Evolutionary conservation across 2,329 filamentous ascomycete species (phyloP), one percentile per base, ranked within the genome.

Genomic region (Microcera coccophila): DNA sequence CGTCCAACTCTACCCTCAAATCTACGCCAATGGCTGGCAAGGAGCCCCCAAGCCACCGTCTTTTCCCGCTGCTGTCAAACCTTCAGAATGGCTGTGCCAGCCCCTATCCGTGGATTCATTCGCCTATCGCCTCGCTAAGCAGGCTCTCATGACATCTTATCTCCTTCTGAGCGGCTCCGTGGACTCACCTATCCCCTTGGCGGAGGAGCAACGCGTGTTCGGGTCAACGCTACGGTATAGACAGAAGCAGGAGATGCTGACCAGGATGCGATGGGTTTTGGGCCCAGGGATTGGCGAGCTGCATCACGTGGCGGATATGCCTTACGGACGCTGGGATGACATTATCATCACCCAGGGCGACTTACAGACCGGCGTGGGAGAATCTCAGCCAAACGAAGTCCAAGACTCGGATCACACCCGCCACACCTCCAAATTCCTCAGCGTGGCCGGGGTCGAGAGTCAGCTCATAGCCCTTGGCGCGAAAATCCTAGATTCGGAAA

Each of bases 21-120:
- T 59, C 32, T 59, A 53, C 21, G 55, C 52, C 15, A 54, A 58
- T 31, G 55, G 55, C 36, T 58, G 55, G 55, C 10, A 11, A 18
- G 20, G 10, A 8, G 15, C 15, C 39, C 50, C 4, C 42, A 49
- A 15, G 42, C 26, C 33, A 50, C 50, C 2, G 37, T 38, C 50
- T 4, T 24, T 46, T 19, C 36, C 47, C 8, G 31, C 42, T 16
- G n/a, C 33, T 14, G 39, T 37, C 14, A 28, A 42, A 2, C 38
- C 36, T 16, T 31, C 44, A 9, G 43, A 9, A 35, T n/a, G n/a
- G n/a, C n/a, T n/a, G n/a, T n/a, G n/a, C n/a, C 12, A 16, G 34
- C 8, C 44, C 39, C 36, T 53, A 9, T 48, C 54, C 10, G 38
- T 21, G 2, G 51, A 52, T 10, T 47, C 54, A 2, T 59, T 59